Percentiles rank a stretch among this genome's conserved stretches.
Evolutionary conservation across 352 stramenopile species (phyloP).

Genomic region (Phytophthora boehmeriae): DNA sequence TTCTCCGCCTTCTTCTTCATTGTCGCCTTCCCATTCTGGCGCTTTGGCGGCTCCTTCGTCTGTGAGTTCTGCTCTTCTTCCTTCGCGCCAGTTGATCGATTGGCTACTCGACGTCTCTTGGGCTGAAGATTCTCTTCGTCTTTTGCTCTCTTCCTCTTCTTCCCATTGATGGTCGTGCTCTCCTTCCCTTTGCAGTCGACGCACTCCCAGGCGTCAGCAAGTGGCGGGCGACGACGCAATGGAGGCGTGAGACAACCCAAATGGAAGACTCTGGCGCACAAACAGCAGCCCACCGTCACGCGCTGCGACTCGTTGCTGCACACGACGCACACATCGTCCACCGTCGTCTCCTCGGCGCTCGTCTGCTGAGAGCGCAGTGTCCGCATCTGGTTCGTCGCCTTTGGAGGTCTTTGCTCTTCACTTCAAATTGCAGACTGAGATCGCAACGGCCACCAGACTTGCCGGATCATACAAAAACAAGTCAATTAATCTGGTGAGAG

Average conservation of each 20-base stretch:
- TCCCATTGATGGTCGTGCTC: constrained; percentile 6
- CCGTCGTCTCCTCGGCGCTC: constrained; percentile 12
- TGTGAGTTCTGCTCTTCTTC: constrained; percentile 9
- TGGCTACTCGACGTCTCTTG: constrained; percentile 24
- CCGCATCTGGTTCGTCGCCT: constrained; percentile 16
- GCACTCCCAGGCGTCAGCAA: constrained; percentile 52
- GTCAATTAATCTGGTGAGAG: background rate
- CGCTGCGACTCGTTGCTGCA: constrained; percentile 46
- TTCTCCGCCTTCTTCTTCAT: constrained; percentile 36
- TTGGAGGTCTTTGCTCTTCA: background rate
- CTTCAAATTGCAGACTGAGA: constrained; percentile 36
- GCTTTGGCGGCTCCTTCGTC: constrained; percentile 9
- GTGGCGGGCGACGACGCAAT: constrained; percentile 48
- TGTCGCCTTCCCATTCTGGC: constrained; percentile 31
- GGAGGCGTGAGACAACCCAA: constrained; percentile 60
- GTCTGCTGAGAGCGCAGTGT: constrained; percentile 17
- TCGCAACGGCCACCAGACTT: background rate
- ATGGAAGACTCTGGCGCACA: constrained; percentile 53
- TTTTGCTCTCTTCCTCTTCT: constrained; percentile 19
- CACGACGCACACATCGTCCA: constrained; percentile 33
- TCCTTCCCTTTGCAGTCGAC: constrained; percentile 23
- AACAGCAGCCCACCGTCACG: constrained; percentile 50
- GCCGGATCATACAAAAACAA: background rate
- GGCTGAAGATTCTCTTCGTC: constrained; percentile 10
- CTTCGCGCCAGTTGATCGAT: background rate